Base-by-base conservation (phyloP, 2,329 filamentous ascomycete genomes). In the Coleophoma crateriformis region DNA sequence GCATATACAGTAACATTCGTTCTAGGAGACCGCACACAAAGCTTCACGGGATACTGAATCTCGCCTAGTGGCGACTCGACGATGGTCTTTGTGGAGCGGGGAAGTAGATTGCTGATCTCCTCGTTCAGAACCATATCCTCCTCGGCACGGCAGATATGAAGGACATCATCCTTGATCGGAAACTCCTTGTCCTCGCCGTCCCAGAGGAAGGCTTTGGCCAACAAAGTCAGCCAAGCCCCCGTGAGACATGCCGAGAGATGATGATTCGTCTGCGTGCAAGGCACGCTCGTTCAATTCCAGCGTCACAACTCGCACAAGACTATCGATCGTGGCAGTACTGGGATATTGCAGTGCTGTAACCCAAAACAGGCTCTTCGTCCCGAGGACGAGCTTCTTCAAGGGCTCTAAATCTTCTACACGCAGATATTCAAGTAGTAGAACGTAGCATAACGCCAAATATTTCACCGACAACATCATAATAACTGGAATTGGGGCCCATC, bases 1-100 rank as follows among this genome's bases (percentile, higher is more conserved):
- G n/a, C n/a, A n/a, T n/a, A n/a, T n/a, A n/a, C n/a, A n/a, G n/a
- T n/a, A n/a, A n/a, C n/a, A n/a, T n/a, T n/a, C n/a, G n/a, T n/a
- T n/a, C n/a, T n/a, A n/a, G n/a, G n/a, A n/a, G n/a, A n/a, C n/a
- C 62, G 63, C 33, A 64, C 33, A 35, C 33, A 35, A 35, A 35
- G 33, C 33, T 35, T 35, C 33, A 35, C 33, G n/a, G 33, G 33
- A 35, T 35, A 35, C n/a, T 35, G 10, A 10, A 35, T 35, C n/a
- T 35, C 33, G 10, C 33, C 33, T 35, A 35, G 33, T 35, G 33
- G 33, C 10, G n/a, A n/a, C n/a, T 35, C 33, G 33, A 35, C n/a
- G 33, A 35, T 35, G 10, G 33, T 35, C 33, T 35, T 35, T 35
- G 33, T n/a, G 10, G 33, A 10, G 10, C 33, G 10, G 33, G 33